Evolutionary conservation across 2,329 filamentous ascomycete species (phyloP).

Genomic region (Chalaropsis ovoidea): DNA sequence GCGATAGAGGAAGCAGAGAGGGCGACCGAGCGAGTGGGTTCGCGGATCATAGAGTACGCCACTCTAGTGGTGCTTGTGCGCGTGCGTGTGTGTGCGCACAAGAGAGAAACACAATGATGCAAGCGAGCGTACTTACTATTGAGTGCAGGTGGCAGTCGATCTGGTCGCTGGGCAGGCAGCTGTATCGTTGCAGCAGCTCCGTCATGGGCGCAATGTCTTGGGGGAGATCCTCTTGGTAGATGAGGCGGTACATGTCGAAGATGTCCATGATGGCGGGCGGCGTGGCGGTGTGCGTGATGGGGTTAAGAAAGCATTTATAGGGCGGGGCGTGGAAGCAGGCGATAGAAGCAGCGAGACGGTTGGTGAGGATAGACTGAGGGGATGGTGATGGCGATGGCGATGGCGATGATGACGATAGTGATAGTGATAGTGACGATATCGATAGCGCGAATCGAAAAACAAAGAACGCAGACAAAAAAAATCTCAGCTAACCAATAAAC

Average conservation of each 20-base stretch:
- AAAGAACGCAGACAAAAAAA: no score
- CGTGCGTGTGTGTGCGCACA: neutral
- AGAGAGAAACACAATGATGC: neutral
- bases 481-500: no score
- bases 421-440: no score
- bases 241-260: constrained; percentile 26
- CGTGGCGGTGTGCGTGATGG: neutral
- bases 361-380: no score
- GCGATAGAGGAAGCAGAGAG: neutral
- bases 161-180: constrained; percentile 33
- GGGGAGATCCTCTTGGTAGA: constrained; percentile 30
- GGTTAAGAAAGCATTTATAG: neutral
- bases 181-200: constrained; percentile 35
- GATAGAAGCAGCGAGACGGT: neutral
- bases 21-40: neutral
- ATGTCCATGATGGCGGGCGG: constrained; percentile 24
- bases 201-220: constrained; percentile 33
- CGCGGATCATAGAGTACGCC: neutral
- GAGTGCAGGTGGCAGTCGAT: constrained; percentile 30
- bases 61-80: neutral
- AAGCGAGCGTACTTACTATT: constrained; percentile 23
- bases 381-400: no score
- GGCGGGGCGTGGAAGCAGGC: neutral
- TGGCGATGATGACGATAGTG: no score
- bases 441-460: no score